A percentile compares a stretch with the other conserved stretches of the same genome.
Evolutionary conservation across 768 basidiomycete species (phyloP).

Genomic region (Kwoniella europaea): DNA sequence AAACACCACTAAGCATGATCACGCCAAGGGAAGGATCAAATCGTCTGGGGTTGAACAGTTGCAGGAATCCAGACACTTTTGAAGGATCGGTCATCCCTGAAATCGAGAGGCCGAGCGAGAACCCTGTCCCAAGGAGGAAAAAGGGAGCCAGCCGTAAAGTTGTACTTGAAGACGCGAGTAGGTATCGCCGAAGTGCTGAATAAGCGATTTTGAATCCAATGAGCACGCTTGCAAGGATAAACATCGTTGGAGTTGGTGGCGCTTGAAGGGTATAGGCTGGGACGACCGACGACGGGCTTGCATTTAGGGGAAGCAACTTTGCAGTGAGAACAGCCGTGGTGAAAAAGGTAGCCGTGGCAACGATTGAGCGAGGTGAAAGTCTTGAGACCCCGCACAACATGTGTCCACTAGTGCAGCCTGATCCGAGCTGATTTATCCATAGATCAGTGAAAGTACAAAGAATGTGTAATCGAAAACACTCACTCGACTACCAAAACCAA

Average conservation of each 20-base stretch:
- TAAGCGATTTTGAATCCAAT: slow-evolving; percentile 9
- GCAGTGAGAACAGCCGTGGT: slow-evolving; percentile 49
- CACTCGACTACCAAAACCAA: slow-evolving; percentile 58
- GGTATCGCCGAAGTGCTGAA: slow-evolving; percentile 7
- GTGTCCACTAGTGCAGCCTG: slow-evolving; percentile 59
- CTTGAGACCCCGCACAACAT: slow-evolving; percentile 59
- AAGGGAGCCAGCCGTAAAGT: slow-evolving; percentile 16
- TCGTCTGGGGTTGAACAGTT: slow-evolving; percentile 30
- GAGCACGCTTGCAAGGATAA: slow-evolving; percentile 8
- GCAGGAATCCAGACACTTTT: slow-evolving; percentile 57
- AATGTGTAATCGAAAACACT: slow-evolving; percentile 23
- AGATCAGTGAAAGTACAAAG: neutral
- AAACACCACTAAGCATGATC: slow-evolving; percentile 56
- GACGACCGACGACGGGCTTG: slow-evolving; percentile 1
- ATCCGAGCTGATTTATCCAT: slow-evolving; percentile 46
- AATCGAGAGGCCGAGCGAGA: slow-evolving; percentile 55
- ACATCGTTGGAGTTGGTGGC: neutral
- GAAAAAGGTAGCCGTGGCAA: slow-evolving; percentile 55
- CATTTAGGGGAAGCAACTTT: slow-evolving; percentile 24
- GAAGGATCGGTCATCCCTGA: slow-evolving; percentile 57
- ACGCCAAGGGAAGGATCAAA: slow-evolving; percentile 58
- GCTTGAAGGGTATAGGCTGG: slow-evolving; percentile 5
- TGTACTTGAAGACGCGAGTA: slow-evolving; percentile 4
- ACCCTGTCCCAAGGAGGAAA: slow-evolving; percentile 49
- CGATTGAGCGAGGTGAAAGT: slow-evolving; percentile 55